Evolutionary conservation across 257 asterid genomes (phyloP), one percentile per base, ranked within the genome.

Genomic region (Lantana camara): DNA sequence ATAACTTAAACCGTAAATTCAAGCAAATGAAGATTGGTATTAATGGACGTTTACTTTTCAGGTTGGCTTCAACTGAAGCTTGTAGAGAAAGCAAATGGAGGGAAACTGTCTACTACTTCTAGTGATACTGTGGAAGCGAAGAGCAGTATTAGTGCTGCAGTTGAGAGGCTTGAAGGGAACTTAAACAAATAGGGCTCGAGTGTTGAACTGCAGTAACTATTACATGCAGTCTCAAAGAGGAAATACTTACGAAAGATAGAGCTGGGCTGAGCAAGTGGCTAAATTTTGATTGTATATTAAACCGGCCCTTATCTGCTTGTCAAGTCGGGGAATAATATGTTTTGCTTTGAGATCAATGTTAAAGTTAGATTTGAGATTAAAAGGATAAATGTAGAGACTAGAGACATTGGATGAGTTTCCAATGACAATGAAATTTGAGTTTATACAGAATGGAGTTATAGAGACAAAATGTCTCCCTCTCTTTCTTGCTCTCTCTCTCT

Each of bases 21-120:
- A 63, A 53, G 63, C 22, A 29, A 56, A 71, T 56, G 57, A 21
- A 17, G 40, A 63, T 64, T 30, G 62, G 22, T 8, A 63, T 53
- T 72, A 68, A 77, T 68, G 20, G 60, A 70, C 48, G 49, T 32
- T 66, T 50, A 44, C 50, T 30, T 68, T 64, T 27, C 82, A 92
- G 98, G 98, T 55, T 93, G 96, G 97, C 82, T 93, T 72, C 99
- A 93, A 44, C 50, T 90, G 72, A 88, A 87, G 88, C 95, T 93
- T 24, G 84, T 85, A 11, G 95, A 81, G 73, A 93, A 90, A 81
- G 99, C 97, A 46, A 87, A 85, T 74, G 95, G 82, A 71, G 94
- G 78, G 73, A 76, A 70, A 62, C 32, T 77, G 46, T 53, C 76
- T 57, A 53, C 73, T 64, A 37, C 70, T 70, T 15, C 32, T 42